Evolutionary conservation across 2,329 filamentous ascomycete species (phyloP), one percentile per base, ranked within the genome.

Genomic region (Botryotinia narcissicola): DNA sequence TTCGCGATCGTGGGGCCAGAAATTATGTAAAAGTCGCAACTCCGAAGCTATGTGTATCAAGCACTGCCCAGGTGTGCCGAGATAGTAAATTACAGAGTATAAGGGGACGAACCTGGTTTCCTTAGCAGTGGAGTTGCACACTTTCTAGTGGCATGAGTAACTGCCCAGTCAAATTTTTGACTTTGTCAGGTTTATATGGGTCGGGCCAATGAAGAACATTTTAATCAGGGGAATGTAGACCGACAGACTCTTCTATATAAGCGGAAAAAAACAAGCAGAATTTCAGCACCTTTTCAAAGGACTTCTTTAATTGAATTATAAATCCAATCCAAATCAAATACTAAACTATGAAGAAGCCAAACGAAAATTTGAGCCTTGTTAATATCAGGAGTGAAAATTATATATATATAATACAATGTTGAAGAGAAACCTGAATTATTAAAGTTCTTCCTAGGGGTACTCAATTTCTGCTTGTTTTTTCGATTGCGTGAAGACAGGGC

Each of bases 301-400:
- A 48, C 20, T 25, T 48, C 8, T 25, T 48, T 48, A 48, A 48
- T 48, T 48, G 46, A 25, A 25, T 48, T 25, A 10, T 25, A 25
- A 48, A 48, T 25, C 3, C 3, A 25, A 25, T 48, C 4, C 20
- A 12, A 25, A 48, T 22, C 4, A 25, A 22, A 48, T 48, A 48
- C 46, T 7, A 48, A 48, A 4, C 10, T 25, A 22, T 25, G 20
- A 48, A 48, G 20, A 48, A 10, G 0, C 46, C 9, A 48, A 48
- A 48, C 46, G 3, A 48, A 25, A 22, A 10, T 10, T 22, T 48
- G 9, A 10, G 20, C 3, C 9, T 25, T 25, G 9, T 25, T 48
- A 1, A 10, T 48, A 25, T 48, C 0, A 25, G 9, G 0, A 22
- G 0, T 48, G 8, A 25, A 3, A 0, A 48, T 25, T 10, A 10